A percentile compares a stretch with the other conserved stretches of the same genome.
phyloP scores from a whole-genome alignment of 2,329 filamentous ascomycete species.

The Diaporthe velutina region DNA sequence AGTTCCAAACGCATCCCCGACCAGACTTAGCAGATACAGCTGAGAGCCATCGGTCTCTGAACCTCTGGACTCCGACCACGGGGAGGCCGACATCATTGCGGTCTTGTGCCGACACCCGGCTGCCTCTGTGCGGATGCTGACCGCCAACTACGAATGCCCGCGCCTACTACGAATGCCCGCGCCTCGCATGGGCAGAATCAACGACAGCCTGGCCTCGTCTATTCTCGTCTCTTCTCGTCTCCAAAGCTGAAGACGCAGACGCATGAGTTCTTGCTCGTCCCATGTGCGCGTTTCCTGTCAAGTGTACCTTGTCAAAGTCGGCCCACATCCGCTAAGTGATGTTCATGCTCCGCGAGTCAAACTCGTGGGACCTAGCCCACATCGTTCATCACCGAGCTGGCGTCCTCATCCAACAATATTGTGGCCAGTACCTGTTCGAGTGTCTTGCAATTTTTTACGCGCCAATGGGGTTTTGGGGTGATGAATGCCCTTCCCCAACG shows the following conservation, averaged over 20 bases:
- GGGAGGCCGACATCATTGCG: neutral
- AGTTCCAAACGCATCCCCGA: neutral
- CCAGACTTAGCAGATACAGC: neutral
- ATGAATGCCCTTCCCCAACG: too few species aligned
- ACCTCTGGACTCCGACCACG: neutral
- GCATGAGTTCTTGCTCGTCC: neutral
- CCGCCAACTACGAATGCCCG: neutral
- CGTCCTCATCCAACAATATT: neutral
- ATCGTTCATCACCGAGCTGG: neutral
- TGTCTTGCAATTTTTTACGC: too few species aligned
- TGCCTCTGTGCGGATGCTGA: too few species aligned
- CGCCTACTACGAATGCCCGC: neutral
- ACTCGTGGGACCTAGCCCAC: neutral
- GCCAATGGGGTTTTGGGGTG: too few species aligned
- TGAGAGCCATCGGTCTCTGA: neutral
- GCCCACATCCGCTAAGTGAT: neutral
- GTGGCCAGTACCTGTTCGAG: too few species aligned
- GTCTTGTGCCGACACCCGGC: neutral
- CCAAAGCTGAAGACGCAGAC: too few species aligned
- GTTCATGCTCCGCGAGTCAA: constrained; percentile 3
- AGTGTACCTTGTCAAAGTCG: neutral
- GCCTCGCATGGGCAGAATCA: neutral
- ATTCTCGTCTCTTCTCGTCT: neutral
- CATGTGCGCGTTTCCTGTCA: neutral
- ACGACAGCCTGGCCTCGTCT: neutral